Evolutionary conservation across 148 eudicot genomes (phyloP).

Genomic region (Rhododendron mucronatum): DNA sequence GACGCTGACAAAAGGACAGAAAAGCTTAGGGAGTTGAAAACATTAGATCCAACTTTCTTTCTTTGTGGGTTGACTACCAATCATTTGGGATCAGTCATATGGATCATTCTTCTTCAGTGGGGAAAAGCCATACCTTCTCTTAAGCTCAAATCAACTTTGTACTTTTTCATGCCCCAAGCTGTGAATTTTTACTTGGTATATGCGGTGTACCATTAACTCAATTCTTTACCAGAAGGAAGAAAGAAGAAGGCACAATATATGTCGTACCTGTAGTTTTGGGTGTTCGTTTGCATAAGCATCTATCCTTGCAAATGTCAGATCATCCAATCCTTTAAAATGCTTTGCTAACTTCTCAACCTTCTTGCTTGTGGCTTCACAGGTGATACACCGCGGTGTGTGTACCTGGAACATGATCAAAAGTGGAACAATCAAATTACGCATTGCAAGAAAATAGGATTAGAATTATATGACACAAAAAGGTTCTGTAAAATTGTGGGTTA

Average conservation of each 20-base stretch:
- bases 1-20: neutral
- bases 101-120: neutral
- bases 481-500: neutral
- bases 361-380: slow-evolving; percentile 72
- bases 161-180: neutral
- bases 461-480: neutral
- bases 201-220: neutral
- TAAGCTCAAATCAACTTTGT: neutral
- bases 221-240: neutral
- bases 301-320: slow-evolving; percentile 61
- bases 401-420: slow-evolving; percentile 37
- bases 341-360: slow-evolving; percentile 90
- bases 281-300: slow-evolving; percentile 90
- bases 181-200: neutral
- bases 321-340: slow-evolving; percentile 79
- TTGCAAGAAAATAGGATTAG: neutral
- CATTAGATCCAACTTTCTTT: neutral
- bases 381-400: slow-evolving; percentile 86
- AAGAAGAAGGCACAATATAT: neutral
- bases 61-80: neutral
- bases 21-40: neutral
- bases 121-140: neutral
- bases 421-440: neutral
- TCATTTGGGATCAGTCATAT: neutral
- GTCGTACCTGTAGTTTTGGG: slow-evolving; percentile 67